These are phyloP conservation scores for Candida tammaniensis DNA, from an alignment of 805 yeast genomes.

Conservation along the genomic window DNA sequence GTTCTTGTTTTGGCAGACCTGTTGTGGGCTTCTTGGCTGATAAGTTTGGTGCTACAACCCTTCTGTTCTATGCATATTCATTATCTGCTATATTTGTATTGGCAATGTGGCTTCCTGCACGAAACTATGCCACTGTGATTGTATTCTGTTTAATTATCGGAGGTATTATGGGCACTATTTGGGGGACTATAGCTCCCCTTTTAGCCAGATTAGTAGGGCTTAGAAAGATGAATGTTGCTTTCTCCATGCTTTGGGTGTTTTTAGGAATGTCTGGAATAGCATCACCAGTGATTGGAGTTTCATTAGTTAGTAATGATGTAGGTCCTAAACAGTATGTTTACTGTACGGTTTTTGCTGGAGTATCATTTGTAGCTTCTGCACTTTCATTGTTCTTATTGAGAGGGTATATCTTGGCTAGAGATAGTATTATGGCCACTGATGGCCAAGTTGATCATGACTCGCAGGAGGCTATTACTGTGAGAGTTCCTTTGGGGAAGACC, in stretches of 20 bases:
- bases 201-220: slow-evolving; percentile 55
- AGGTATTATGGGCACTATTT: slow-evolving; percentile 57
- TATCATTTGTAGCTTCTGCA: slow-evolving; percentile 48
- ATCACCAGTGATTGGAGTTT: slow-evolving; percentile 60
- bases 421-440: slow-evolving; percentile 14
- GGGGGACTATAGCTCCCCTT: slow-evolving; percentile 53
- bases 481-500: slow-evolving; percentile 2
- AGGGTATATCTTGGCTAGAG: slow-evolving; percentile 57
- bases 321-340: slow-evolving; percentile 48
- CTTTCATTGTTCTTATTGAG: slow-evolving; percentile 43
- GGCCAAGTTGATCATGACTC: slow-evolving; percentile 4
- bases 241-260: slow-evolving; percentile 52
- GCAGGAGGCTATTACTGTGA: not conserved
- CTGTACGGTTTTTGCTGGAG: slow-evolving; percentile 60
- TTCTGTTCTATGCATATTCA: slow-evolving; percentile 23
- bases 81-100: slow-evolving; percentile 25
- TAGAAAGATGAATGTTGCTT: slow-evolving; percentile 45
- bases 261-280: slow-evolving; percentile 49
- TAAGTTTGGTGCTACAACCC: slow-evolving; percentile 48
- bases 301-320: slow-evolving; percentile 36
- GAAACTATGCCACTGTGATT: slow-evolving; percentile 54
- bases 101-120: slow-evolving; percentile 49
- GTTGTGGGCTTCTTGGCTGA: slow-evolving; percentile 50
- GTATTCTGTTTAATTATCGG: slow-evolving; percentile 54
- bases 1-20: slow-evolving; percentile 56